Base-by-base conservation (phyloP, 1,284 basidiomycete genomes). In the Thecaphora thlaspeos region DNA sequence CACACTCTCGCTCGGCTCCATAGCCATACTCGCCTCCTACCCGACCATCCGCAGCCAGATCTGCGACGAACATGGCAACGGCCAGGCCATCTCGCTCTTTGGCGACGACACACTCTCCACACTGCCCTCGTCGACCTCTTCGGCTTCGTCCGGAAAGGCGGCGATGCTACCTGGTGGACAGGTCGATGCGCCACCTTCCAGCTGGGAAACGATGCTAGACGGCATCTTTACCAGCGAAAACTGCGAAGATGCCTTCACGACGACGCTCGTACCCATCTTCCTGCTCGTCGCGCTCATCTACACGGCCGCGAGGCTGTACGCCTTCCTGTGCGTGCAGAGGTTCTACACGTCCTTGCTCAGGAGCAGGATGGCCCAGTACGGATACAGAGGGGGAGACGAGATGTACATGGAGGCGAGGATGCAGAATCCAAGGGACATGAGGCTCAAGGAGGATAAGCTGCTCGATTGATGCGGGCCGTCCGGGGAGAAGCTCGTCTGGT, bases 181-280 rank as follows among this genome's bases (percentile, higher is more conserved):
- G 11, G 61, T 51, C 2, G 54, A 43, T 12, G 52, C 44, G 2
- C 38, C 41, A n/a, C 53, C 61, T 4, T 54, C 54, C 4, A 56
- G 66, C 2, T 69, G 66, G 66, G 67, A 69, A 23, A 53, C 58
- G 2, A 14, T 63, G 17, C 23, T 69, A 1, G 67, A 69, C 21
- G 59, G 61, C 24, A 50, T 67, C 14, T 66, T 69, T 28, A 55
- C 50, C 1, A 51, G 52, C 2, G 67, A 69, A 26, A 63, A 66
- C 34, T 69, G 67, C 59, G 67, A 69, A 21, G 67, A 69, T 37
- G 53, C 53, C 22, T 65, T 69, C 48, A n/a, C 54, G 10, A 49
- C 61, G 3, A 59, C 59, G 0, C 19, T 69, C 4, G 56, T 69
- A 1, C 67, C 67, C 3, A 21, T 69, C 37, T 41, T 65, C 23